A percentile compares a stretch with the other conserved stretches of the same genome.
phyloP scores from a whole-genome alignment of 768 basidiomycete species.

The Hygrophorus pudorinus region DNA sequence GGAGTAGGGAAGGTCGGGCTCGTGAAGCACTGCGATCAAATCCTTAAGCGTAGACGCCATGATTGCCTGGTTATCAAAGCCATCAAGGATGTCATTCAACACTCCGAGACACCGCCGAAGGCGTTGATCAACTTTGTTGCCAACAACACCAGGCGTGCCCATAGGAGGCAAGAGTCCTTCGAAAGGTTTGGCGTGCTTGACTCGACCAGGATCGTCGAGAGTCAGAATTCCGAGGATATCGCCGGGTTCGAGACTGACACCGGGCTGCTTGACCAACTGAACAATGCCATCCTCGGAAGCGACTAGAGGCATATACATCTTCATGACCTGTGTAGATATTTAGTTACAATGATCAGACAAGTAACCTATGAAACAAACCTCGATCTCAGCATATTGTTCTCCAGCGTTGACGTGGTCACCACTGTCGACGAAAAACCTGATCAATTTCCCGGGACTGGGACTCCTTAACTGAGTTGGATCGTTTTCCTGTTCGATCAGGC shows the following conservation, averaged over 20 bases:
- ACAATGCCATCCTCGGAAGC: conserved; percentile 90
- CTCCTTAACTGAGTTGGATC: conserved; percentile 96
- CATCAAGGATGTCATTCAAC: conserved; percentile 87
- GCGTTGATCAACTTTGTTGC: conserved; percentile 85
- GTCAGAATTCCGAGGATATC: conserved; percentile 96
- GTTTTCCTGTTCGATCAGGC: conserved; percentile 98
- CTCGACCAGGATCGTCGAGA: conserved; percentile 90
- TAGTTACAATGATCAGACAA: conserved; percentile 2
- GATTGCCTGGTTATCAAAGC: conserved; percentile 91
- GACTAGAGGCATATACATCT: conserved; percentile 99
- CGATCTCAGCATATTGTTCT: conserved; percentile 96
- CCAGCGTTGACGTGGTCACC: conserved; percentile 97
- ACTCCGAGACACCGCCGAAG: conserved; percentile 63
- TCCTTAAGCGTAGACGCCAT: conserved; percentile 85
- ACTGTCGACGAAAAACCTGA: conserved; percentile 90
- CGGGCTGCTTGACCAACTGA: conserved; percentile 96
- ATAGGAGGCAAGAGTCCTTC: conserved; percentile 85
- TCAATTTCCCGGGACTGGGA: conserved; percentile 93
- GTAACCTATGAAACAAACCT: conserved; percentile 41
- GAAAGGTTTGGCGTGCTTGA: conserved; percentile 97
- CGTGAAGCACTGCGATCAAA: conserved; percentile 69
- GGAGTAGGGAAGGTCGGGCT: conserved; percentile 83
- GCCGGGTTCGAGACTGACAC: conserved; percentile 91
- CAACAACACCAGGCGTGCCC: conserved; percentile 78
- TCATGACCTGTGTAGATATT: conserved; percentile 62